A percentile compares a stretch with the other conserved stretches of the same genome.
These are phyloP conservation scores for Trichaptum fuscoviolaceum DNA, from an alignment of 768 basidiomycete species.

Conservation along the genomic window DNA sequence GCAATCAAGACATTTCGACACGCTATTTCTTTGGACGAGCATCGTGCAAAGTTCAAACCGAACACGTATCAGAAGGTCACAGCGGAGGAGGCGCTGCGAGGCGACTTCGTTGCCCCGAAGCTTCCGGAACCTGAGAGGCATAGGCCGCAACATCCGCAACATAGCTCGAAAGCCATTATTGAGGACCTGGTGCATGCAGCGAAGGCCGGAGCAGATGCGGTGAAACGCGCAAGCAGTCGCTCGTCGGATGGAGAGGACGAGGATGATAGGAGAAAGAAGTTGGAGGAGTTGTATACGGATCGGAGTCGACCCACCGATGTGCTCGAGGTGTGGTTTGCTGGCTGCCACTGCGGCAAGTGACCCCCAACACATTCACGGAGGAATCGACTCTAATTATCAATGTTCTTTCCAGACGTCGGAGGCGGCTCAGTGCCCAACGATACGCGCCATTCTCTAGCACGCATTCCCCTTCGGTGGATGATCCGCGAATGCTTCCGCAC, in stretches of 20 bases:
- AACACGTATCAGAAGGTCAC: conserved; percentile 17
- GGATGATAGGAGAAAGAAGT: conserved; percentile 20
- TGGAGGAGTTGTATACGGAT: conserved; percentile 37
- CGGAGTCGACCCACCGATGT: conserved; percentile 45
- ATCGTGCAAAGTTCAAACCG: conserved; percentile 48
- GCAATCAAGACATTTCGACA: conserved; percentile 65
- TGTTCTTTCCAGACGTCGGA: conserved; percentile 57
- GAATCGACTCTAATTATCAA: conserved; percentile 2
- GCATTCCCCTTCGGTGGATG: conserved; percentile 63
- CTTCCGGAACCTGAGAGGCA: neutral
- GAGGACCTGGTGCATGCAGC: neutral
- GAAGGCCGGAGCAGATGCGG: conserved; percentile 5
- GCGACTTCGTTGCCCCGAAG: neutral
- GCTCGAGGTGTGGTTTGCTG: conserved; percentile 78
- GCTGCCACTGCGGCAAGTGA: conserved; percentile 60
- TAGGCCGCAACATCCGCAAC: neutral
- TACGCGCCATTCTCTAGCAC: conserved; percentile 53
- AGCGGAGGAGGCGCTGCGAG: neutral
- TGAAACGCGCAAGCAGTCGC: conserved; percentile 1
- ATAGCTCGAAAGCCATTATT: neutral
- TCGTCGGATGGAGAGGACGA: conserved; percentile 5
- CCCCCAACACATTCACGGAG: neutral
- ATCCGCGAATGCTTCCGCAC: conserved; percentile 46
- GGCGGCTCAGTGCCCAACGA: conserved; percentile 63
- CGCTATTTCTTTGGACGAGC: conserved; percentile 66